Evolutionary conservation across 2,329 filamentous ascomycete species (phyloP).

Genomic region (Apiospora aurea): DNA sequence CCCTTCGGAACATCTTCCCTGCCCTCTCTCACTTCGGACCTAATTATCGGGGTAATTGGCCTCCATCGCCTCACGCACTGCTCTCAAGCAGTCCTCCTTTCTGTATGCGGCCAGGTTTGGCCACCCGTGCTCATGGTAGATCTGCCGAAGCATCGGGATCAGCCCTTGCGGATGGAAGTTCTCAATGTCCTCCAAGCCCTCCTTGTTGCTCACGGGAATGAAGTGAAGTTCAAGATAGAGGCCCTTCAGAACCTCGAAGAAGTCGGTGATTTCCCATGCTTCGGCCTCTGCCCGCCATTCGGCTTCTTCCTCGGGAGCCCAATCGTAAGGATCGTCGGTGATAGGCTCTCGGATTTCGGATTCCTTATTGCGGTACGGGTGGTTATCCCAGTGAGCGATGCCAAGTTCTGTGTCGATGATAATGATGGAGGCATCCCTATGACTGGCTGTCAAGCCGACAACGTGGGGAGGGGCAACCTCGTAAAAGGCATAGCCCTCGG

Average conservation of each 20-base stretch:
- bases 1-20: no score
- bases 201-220: conserved; percentile 31
- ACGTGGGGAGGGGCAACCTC: conserved; percentile 30
- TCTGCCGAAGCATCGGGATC: conserved; percentile 33
- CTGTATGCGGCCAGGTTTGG: conserved; percentile 39
- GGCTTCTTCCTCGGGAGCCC: conserved; percentile 34
- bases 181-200: conserved; percentile 30
- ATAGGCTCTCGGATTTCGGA: conserved; percentile 27
- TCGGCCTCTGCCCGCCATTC: conserved; percentile 36
- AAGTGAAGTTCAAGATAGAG: conserved; percentile 34
- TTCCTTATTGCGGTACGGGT: conserved; percentile 27
- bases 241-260: conserved; percentile 38
- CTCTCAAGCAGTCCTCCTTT: conserved; percentile 38
- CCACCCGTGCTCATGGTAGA: conserved; percentile 44
- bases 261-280: conserved; percentile 37
- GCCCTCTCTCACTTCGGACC: no score
- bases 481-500: conserved; percentile 26
- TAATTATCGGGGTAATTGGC: conserved; percentile 2
- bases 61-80: conserved; percentile 21
- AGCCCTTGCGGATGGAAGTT: conserved; percentile 29
- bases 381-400: conserved; percentile 38
- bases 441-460: conserved; percentile 30
- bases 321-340: conserved; percentile 35
- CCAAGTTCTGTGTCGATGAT: conserved; percentile 40
- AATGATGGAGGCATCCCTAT: conserved; percentile 31